Evolutionary conservation across 2,329 filamentous ascomycete genomes (phyloP).

Genomic region (Pyrenochaeta sp.): DNA sequence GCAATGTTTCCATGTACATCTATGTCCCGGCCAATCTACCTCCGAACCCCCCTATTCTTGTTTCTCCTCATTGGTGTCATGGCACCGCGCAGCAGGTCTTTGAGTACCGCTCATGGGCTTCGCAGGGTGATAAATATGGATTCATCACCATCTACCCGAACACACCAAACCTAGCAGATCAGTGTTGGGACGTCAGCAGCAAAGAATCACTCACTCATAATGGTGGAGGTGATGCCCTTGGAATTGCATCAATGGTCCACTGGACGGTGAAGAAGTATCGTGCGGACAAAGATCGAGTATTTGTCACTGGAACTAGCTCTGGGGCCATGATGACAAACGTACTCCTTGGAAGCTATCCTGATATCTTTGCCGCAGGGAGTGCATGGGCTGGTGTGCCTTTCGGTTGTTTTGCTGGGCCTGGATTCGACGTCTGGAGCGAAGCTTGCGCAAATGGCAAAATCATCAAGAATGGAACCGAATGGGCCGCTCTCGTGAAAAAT

Average conservation of each 20-base stretch:
- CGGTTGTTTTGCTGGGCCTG: slow-evolving; percentile 45
- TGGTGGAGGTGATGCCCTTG: slow-evolving; percentile 43
- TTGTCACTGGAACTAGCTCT: slow-evolving; percentile 45
- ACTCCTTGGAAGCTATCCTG: slow-evolving; percentile 43
- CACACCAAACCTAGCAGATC: slow-evolving; percentile 36
- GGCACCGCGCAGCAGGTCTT: slow-evolving; percentile 43
- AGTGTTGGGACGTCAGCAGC: slow-evolving; percentile 48
- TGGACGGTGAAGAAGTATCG: slow-evolving; percentile 40
- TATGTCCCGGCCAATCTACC: slow-evolving; percentile 43
- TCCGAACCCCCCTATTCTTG: slow-evolving; percentile 40
- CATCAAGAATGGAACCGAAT: slow-evolving; percentile 40
- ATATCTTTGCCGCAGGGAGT: slow-evolving; percentile 46
- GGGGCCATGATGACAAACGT: slow-evolving; percentile 50
- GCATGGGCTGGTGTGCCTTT: slow-evolving; percentile 47
- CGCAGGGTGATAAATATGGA: slow-evolving; percentile 41
- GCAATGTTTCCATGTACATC: slow-evolving; percentile 44
- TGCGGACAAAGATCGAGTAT: slow-evolving; percentile 40
- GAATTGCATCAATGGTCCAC: slow-evolving; percentile 44
- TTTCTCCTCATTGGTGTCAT: slow-evolving; percentile 46
- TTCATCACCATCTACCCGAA: slow-evolving; percentile 48
- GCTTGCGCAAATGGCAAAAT: slow-evolving; percentile 42
- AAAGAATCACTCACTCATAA: slow-evolving; percentile 43
- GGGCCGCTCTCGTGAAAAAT: slow-evolving; percentile 36
- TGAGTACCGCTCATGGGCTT: slow-evolving; percentile 36
- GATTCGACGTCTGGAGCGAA: slow-evolving; percentile 43